Percentiles rank a stretch among this genome's conserved stretches.
phyloP scores from a whole-genome alignment of 805 yeast species.

The Metschnikowia orientalis region DNA sequence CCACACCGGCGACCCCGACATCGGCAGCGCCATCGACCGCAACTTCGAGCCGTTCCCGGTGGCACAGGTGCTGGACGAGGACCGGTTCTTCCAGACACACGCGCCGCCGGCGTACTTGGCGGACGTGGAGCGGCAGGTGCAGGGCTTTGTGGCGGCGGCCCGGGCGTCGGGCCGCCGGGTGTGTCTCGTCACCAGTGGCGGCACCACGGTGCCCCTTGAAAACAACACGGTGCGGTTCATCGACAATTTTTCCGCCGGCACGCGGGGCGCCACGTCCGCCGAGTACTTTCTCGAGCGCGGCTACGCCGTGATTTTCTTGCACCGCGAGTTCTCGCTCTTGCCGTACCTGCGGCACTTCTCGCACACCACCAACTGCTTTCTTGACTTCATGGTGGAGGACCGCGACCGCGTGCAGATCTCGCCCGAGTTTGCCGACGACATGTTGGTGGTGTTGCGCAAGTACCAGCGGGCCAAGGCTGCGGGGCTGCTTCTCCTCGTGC shows the following conservation, averaged over 20 bases:
- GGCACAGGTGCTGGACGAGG: conserved; percentile 70
- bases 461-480: conserved; percentile 48
- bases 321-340: conserved; percentile 84
- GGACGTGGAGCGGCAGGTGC: conserved; percentile 53
- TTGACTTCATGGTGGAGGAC: conserved; percentile 70
- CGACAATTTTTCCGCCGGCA: conserved; percentile 96
- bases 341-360: conserved; percentile 92
- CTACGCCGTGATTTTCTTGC: conserved; percentile 88
- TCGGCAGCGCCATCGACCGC: conserved; percentile 75
- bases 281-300: conserved; percentile 83
- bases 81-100: conserved; percentile 67
- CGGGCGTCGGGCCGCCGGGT: conserved; percentile 44
- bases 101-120: conserved; percentile 70
- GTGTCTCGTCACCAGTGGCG: conserved; percentile 90
- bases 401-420: conserved; percentile 58
- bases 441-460: conserved; percentile 57
- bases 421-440: conserved; percentile 53
- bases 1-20: conserved; percentile 64
- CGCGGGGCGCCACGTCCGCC: conserved; percentile 95
- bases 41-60: conserved; percentile 71
- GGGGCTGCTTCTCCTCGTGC: conserved; percentile 60
- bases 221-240: conserved; percentile 95
- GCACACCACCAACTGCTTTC: conserved; percentile 77
- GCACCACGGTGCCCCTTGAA: conserved; percentile 96
- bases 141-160: conserved; percentile 60